Evolutionary conservation across 768 basidiomycete species (phyloP).

Genomic region (Pholiota molesta): DNA sequence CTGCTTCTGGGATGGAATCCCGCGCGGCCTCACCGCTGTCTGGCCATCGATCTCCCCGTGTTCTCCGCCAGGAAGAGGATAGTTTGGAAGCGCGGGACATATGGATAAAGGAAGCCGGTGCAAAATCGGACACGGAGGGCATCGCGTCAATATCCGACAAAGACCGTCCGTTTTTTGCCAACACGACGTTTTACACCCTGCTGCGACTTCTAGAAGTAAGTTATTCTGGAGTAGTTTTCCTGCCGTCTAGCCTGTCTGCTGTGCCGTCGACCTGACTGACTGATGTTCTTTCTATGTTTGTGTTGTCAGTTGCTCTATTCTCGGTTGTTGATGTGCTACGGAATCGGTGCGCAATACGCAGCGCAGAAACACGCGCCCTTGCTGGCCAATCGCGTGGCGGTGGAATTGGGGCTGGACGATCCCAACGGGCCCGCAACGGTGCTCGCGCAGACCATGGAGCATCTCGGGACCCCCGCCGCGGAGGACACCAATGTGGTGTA

Average conservation of each 20-base stretch:
- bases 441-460: conserved; percentile 68
- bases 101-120: conserved; percentile 61
- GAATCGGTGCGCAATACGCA: conserved; percentile 72
- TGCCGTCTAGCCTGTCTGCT: conserved; percentile 49
- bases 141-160: conserved; percentile 28
- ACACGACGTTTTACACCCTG: conserved; percentile 91
- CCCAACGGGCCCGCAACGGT: conserved; percentile 73
- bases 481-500: conserved; percentile 75
- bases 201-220: conserved; percentile 85
- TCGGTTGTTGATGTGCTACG: conserved; percentile 84
- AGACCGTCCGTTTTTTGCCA: conserved; percentile 78
- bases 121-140: conserved; percentile 24
- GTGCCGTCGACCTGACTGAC: neutral
- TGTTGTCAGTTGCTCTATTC: conserved; percentile 78
- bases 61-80: conserved; percentile 31
- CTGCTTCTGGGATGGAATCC: conserved; percentile 41
- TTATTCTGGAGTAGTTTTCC: conserved; percentile 61
- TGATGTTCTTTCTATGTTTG: conserved; percentile 5
- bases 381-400: conserved; percentile 78
- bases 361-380: conserved; percentile 65
- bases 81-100: conserved; percentile 43
- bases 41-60: conserved; percentile 35
- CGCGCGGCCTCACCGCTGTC: conserved; percentile 43
- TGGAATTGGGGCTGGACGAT: conserved; percentile 85
- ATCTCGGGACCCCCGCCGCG: conserved; percentile 51